These are phyloP conservation scores for Smithsoniella earleae DNA, from an alignment of 163 green algal species.

Conservation along the genomic window DNA sequence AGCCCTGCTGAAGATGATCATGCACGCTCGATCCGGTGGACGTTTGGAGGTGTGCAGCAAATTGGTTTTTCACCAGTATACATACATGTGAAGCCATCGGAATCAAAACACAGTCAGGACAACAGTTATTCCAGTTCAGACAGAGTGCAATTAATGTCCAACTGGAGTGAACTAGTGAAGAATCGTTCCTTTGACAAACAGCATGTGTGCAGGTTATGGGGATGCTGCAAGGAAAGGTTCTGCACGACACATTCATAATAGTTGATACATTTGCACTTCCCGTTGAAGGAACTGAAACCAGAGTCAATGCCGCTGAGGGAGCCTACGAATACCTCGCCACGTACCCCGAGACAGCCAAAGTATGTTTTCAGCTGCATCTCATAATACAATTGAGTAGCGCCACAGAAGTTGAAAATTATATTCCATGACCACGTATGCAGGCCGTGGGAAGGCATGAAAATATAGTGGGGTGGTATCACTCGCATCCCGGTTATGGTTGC, in stretches of 20 bases:
- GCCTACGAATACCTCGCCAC: slow-evolving; percentile 95
- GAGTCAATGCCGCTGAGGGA: slow-evolving; percentile 83
- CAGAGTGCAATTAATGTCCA: no score
- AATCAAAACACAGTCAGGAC: no score
- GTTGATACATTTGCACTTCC: slow-evolving; percentile 93
- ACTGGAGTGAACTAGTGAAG: no score
- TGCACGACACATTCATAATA: slow-evolving; percentile 82
- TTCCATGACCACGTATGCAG: slow-evolving; percentile 34
- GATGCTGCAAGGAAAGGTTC: slow-evolving; percentile 79
- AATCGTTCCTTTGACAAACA: background rate
- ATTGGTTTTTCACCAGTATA: background rate
- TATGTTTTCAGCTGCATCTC: no score
- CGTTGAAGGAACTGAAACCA: slow-evolving; percentile 94
- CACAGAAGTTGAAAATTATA: background rate
- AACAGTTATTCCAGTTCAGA: no score
- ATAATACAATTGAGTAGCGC: background rate
- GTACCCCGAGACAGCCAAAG: slow-evolving; percentile 69
- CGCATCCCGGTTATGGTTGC: slow-evolving; percentile 95
- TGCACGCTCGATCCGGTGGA: slow-evolving; percentile 79
- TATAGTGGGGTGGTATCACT: slow-evolving; percentile 97
- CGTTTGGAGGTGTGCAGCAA: slow-evolving; percentile 68
- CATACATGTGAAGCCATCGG: no score
- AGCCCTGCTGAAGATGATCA: slow-evolving; percentile 87
- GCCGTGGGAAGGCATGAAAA: slow-evolving; percentile 77
- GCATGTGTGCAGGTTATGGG: slow-evolving; percentile 57